Evolutionary conservation across 805 yeast genomes (phyloP).

Genomic region (Metschnikowia noctiluminum): DNA sequence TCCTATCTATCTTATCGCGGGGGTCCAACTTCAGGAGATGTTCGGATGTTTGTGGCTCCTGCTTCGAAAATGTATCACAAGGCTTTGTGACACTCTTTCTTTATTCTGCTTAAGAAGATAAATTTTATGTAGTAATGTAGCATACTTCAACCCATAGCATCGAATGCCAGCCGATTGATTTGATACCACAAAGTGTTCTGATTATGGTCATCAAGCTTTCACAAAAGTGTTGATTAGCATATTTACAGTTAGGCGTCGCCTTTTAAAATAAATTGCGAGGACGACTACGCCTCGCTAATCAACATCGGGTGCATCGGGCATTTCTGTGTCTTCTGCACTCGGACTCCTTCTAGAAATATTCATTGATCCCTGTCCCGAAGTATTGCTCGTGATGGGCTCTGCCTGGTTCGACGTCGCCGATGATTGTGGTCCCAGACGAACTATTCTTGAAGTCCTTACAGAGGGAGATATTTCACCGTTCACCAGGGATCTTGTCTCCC

Average conservation of each 20-base stretch:
- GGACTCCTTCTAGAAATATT: not conserved
- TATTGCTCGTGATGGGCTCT: not conserved
- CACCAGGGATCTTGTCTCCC: not conserved
- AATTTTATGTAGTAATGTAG: too few relatives aligned
- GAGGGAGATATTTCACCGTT: not conserved
- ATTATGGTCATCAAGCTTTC: too few relatives aligned
- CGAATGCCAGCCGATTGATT: too few relatives aligned
- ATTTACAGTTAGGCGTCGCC: too few relatives aligned
- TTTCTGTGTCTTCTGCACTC: slow-evolving; percentile 12
- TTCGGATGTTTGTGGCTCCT: slow-evolving; percentile 3
- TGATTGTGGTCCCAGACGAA: not conserved
- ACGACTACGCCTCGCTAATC: not conserved
- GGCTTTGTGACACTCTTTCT: too few relatives aligned
- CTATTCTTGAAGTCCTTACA: not conserved
- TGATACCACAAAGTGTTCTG: too few relatives aligned
- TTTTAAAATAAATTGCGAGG: not conserved
- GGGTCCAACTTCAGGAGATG: not conserved
- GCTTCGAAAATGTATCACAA: not conserved
- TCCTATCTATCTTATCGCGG: slow-evolving; percentile 3
- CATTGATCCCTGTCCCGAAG: not conserved
- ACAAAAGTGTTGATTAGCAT: too few relatives aligned
- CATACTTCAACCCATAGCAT: too few relatives aligned
- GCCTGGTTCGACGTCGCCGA: not conserved
- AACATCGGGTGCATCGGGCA: slow-evolving; percentile 14
- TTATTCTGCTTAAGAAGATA: too few relatives aligned